Percentiles rank a stretch among this genome's conserved stretches.
phyloP scores from a whole-genome alignment of 2,329 filamentous ascomycete genomes.

The Fusarium goolgardi region DNA sequence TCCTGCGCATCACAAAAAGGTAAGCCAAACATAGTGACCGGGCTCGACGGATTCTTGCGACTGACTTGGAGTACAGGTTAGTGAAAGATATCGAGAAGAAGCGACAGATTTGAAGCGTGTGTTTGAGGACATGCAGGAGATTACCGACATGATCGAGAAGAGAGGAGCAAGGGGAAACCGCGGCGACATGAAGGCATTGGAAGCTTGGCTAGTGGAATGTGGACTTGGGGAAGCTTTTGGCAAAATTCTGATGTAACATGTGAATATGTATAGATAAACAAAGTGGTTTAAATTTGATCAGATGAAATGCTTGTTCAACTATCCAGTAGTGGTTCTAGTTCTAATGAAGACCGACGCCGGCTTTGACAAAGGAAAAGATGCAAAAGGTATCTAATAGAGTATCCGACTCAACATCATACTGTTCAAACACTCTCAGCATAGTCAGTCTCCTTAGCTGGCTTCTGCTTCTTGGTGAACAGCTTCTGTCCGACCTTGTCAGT shows the following conservation, averaged over 20 bases:
- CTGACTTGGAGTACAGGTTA: conserved; percentile 50
- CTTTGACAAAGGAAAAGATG: conserved; percentile 30
- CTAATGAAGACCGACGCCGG: conserved; percentile 18
- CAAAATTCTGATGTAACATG: conserved; percentile 42
- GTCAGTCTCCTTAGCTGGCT: conserved; percentile 41
- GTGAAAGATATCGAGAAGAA: conserved; percentile 63
- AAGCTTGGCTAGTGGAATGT: conserved; percentile 59
- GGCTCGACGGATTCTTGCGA: accelerated
- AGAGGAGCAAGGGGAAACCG: conserved; percentile 62
- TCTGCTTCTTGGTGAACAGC: conserved; percentile 52
- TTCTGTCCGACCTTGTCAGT: conserved; percentile 55
- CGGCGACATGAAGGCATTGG: conserved; percentile 64
- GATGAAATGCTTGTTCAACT: neutral
- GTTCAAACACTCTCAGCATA: conserved; percentile 50
- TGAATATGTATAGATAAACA: neutral
- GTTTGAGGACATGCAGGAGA: conserved; percentile 67
- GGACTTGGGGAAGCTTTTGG: conserved; percentile 44
- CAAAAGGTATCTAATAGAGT: neutral
- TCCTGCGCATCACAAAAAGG: conserved; percentile 70
- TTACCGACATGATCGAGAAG: conserved; percentile 62
- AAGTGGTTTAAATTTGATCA: neutral
- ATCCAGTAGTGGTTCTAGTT: conserved; percentile 12
- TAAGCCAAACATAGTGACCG: neutral
- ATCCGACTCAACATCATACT: neutral
- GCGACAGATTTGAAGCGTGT: conserved; percentile 50